Evolutionary conservation across 306 rosid genomes (phyloP), one percentile per base, ranked within the genome.

Genomic region (Prunus fruticosa): DNA sequence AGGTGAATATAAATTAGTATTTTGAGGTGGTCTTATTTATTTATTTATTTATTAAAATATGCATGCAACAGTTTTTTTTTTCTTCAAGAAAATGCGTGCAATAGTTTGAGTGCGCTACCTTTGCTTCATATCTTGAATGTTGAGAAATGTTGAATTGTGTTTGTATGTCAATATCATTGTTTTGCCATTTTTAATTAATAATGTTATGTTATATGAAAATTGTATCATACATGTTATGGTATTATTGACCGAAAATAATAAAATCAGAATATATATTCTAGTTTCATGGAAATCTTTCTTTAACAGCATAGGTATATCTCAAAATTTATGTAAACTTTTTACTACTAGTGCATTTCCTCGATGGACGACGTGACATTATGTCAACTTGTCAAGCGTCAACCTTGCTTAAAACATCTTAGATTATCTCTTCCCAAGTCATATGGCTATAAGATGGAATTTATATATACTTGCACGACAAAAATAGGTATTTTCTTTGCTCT

Each of bases 151-250:
- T 67, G 51, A 19, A 34, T 34, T 38, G 43, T 38, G 9, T 38
- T 7, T 38, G 43, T 7, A 38, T 7, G 2, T 34, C 8, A 5
- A 1, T 7, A 38, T 0, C 41, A 34, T 8, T 6, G 0, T 34
- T 34, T 34, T 34, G 41, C 0, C 6, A 34, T 34, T 34, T 34
- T 6, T 0, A 1, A 1, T 7, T 0, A 38, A 7, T 1, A 38
- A 7, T 38, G 1, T 1, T 7, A 38, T 38, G 0, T 38, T 0
- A 7, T 38, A 1, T 6, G 2, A 38, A 38, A 38, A 0, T 6
- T 0, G 7, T 38, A 38, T 7, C 0, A 0, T 0, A 0, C 2
- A 38, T 38, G 2, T 38, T 7, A 38, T 1, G 1, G 0, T 38
- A 38, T 38, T 38, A 38, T 38, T 38, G 2, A 1, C 0, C 0